Evolutionary conservation across 768 basidiomycete genomes (phyloP).

Genomic region (Trametes cinnabarina): DNA sequence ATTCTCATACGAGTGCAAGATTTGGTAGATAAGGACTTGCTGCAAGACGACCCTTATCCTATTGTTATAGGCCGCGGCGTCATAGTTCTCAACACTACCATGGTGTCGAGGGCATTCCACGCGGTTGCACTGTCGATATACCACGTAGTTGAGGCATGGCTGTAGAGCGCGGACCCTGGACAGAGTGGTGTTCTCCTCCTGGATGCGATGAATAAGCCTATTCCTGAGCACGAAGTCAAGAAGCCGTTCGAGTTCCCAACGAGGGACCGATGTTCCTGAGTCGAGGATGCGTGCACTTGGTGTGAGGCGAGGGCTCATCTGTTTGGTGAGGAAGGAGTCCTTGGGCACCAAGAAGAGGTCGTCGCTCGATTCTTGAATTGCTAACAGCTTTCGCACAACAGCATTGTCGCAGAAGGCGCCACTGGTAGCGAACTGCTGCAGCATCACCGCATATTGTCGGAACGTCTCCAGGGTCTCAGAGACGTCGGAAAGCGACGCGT

Average conservation of each 20-base stretch:
- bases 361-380: conserved; percentile 28
- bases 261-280: conserved; percentile 1
- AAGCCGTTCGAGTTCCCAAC: conserved; percentile 22
- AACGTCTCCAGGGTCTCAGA: conserved; percentile 35
- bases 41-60: conserved; percentile 46
- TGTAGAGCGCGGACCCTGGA: conserved; percentile 32
- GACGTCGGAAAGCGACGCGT: conserved; percentile 27
- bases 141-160: conserved; percentile 35
- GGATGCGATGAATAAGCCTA: conserved; percentile 31
- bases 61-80: conserved; percentile 37
- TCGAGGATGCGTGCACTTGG: neutral
- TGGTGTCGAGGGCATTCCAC: conserved; percentile 41
- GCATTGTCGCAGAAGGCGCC: neutral
- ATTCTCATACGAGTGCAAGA: conserved; percentile 19
- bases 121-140: conserved; percentile 18
- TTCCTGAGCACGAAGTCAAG: conserved; percentile 28
- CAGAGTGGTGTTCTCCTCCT: conserved; percentile 35
- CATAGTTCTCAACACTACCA: conserved; percentile 25
- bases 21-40: conserved; percentile 48
- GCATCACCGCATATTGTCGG: conserved; percentile 27
- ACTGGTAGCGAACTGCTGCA: neutral
- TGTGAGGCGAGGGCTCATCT: neutral
- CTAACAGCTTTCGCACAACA: conserved; percentile 35
- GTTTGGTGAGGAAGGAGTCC: conserved; percentile 28
- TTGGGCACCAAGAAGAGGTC: conserved; percentile 30